Percentiles rank a stretch among this genome's conserved stretches.
phyloP scores from a whole-genome alignment of 2,329 filamentous ascomycete genomes.

The Chlorencoelia australis region DNA sequence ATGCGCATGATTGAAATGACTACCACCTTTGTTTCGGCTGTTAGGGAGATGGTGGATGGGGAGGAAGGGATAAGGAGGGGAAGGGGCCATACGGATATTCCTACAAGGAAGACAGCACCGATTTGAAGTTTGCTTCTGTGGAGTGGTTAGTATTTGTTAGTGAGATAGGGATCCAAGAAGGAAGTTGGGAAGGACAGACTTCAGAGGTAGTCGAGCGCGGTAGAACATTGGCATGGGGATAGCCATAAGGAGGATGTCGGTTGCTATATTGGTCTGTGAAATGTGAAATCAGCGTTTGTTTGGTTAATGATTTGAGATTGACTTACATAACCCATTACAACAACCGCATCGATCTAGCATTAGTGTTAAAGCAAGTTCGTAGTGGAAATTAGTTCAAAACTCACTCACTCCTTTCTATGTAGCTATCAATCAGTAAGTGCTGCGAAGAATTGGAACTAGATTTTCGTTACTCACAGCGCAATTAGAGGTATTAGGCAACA shows the following conservation, averaged over 20 bases:
- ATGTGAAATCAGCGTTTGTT: background rate
- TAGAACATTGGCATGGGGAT: conserved; percentile 17
- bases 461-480: conserved; percentile 3
- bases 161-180: background rate
- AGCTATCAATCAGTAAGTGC: background rate
- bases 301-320: no score
- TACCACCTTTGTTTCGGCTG: conserved; percentile 8
- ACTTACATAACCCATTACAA: conserved; percentile 1
- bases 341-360: background rate
- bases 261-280: conserved; percentile 15
- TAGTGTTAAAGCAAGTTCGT: background rate
- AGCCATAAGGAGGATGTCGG: conserved; percentile 11
- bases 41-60: background rate
- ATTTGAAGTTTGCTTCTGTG: conserved; percentile 11
- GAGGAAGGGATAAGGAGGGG: background rate
- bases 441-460: background rate
- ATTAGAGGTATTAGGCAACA: background rate
- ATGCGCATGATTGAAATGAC: conserved; percentile 5
- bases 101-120: conserved; percentile 8
- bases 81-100: conserved; percentile 11
- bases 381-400: rapidly evolving
- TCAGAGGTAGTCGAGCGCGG: conserved; percentile 6
- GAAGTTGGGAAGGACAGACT: conserved; percentile 1
- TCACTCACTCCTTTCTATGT: background rate
- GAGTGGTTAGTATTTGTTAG: background rate